phyloP scores from a whole-genome alignment of 805 yeast genomes.

The Saturnispora diversa region DNA sequence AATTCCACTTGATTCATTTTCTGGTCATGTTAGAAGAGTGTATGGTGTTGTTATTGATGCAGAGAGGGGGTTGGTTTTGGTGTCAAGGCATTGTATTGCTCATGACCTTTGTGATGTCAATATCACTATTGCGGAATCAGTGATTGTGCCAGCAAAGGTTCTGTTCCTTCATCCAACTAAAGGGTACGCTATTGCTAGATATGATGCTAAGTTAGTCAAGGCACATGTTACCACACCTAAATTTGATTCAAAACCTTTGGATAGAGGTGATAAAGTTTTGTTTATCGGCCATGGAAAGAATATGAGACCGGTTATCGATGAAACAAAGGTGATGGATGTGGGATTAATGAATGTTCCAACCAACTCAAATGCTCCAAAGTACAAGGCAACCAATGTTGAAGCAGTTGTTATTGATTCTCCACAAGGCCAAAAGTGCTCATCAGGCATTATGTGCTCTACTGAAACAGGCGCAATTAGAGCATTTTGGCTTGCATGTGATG shows the following conservation, averaged over 20 bases:
- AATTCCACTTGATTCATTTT: constrained; percentile 66
- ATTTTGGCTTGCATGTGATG: constrained; percentile 77
- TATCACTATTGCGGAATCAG: constrained; percentile 78
- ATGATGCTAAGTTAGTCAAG: constrained; percentile 64
- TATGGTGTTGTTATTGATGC: constrained; percentile 82
- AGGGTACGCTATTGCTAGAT: constrained; percentile 75
- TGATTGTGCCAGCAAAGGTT: constrained; percentile 71
- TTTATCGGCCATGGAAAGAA: constrained; percentile 76
- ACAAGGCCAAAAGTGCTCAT: constrained; percentile 57
- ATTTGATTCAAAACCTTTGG: constrained; percentile 46
- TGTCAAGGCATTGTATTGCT: constrained; percentile 71
- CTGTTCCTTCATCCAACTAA: constrained; percentile 81
- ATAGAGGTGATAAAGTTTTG: constrained; percentile 67
- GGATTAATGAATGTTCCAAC: constrained; percentile 68
- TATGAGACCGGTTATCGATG: constrained; percentile 61
- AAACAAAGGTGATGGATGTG: constrained; percentile 69
- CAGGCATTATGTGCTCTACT: constrained; percentile 67
- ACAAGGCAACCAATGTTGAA: constrained; percentile 78
- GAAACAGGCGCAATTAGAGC: constrained; percentile 74
- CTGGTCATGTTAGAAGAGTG: constrained; percentile 51
- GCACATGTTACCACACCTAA: constrained; percentile 68
- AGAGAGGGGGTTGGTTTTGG: constrained; percentile 66
- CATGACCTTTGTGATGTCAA: constrained; percentile 73
- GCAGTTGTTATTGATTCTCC: constrained; percentile 68
- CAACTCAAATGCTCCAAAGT: constrained; percentile 62